These are phyloP conservation scores for Aureobasidium lini DNA, from an alignment of 2,329 filamentous ascomycete genomes.

Conservation along the genomic window DNA sequence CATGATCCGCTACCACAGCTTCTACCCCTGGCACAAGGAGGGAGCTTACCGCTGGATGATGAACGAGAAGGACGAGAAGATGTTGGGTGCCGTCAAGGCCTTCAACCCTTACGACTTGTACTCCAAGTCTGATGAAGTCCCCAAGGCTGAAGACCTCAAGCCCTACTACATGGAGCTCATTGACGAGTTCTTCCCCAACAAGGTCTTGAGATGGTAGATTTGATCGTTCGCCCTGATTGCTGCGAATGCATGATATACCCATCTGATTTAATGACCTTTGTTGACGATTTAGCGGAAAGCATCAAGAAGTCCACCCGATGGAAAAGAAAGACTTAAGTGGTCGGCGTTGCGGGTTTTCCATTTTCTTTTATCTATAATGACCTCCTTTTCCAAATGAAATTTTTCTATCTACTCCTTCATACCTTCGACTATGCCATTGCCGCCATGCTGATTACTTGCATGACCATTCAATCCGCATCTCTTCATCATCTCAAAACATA, in stretches of 20 bases:
- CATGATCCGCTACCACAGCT: conserved; percentile 90
- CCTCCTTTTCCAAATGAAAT: background rate
- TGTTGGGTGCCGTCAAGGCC: conserved; percentile 72
- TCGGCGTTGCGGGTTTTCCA: background rate
- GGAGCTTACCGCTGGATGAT: conserved; percentile 77
- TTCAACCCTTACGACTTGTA: conserved; percentile 92
- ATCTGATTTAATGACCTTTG: background rate
- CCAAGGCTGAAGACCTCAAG: conserved; percentile 69
- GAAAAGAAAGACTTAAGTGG: background rate
- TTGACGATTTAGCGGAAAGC: background rate
- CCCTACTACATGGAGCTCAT: conserved; percentile 69
- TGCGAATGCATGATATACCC: background rate
- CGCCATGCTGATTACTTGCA: too few relatives aligned
- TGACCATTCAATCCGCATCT: too few relatives aligned
- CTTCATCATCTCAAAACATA: too few relatives aligned
- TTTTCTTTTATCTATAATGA: background rate
- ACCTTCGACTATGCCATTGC: too few relatives aligned
- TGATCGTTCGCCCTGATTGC: background rate
- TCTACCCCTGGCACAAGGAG: conserved; percentile 85
- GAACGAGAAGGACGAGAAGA: conserved; percentile 70
- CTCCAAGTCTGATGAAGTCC: conserved; percentile 80
- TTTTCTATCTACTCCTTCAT: background rate
- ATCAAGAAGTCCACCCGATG: background rate
- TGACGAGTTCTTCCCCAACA: conserved; percentile 58
- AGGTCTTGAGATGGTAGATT: conserved; percentile 59